These are phyloP conservation scores for Phaffia rhodozyma DNA, from an alignment of 1,284 basidiomycete species.

Conservation along the genomic window DNA sequence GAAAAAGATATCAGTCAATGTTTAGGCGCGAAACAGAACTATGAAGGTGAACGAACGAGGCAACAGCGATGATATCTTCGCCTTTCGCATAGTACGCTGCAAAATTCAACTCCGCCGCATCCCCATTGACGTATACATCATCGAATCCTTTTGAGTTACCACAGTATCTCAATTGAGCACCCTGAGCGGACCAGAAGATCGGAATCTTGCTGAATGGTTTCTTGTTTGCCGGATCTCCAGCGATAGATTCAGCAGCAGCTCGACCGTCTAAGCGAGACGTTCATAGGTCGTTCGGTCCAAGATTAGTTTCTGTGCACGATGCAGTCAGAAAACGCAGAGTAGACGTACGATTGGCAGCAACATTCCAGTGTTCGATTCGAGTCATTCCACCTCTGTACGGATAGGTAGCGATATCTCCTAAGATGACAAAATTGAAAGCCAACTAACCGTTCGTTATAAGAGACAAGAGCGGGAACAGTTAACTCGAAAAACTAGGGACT, in stretches of 20 bases:
- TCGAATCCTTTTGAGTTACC: constrained; percentile 54
- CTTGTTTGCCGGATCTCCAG: constrained; percentile 43
- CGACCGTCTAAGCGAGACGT: constrained; percentile 65
- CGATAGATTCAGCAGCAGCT: constrained; percentile 64
- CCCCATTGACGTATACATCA: constrained; percentile 63
- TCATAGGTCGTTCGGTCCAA: constrained; percentile 45
- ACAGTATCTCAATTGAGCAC: constrained; percentile 68
- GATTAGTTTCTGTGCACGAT: constrained; percentile 22
- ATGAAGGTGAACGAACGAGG: constrained; percentile 42
- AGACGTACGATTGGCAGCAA: constrained; percentile 34
- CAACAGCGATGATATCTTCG: constrained; percentile 66
- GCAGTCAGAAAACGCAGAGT: background rate
- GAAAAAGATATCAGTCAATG: background rate
- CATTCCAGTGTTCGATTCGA: constrained; percentile 87
- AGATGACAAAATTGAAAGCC: constrained; percentile 5
- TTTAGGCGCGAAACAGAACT: background rate
- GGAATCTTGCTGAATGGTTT: constrained; percentile 57
- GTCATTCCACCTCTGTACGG: constrained; percentile 39
- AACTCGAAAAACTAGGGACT: constrained; percentile 72
- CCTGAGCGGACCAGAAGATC: constrained; percentile 70
- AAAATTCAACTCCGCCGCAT: constrained; percentile 71
- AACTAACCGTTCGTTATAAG: constrained; percentile 17
- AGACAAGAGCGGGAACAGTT: constrained; percentile 21
- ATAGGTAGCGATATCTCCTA: constrained; percentile 16
- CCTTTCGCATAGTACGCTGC: constrained; percentile 72